These are phyloP conservation scores for Trichaptum fuscoviolaceum DNA, from an alignment of 768 basidiomycete genomes.

Conservation along the genomic window DNA sequence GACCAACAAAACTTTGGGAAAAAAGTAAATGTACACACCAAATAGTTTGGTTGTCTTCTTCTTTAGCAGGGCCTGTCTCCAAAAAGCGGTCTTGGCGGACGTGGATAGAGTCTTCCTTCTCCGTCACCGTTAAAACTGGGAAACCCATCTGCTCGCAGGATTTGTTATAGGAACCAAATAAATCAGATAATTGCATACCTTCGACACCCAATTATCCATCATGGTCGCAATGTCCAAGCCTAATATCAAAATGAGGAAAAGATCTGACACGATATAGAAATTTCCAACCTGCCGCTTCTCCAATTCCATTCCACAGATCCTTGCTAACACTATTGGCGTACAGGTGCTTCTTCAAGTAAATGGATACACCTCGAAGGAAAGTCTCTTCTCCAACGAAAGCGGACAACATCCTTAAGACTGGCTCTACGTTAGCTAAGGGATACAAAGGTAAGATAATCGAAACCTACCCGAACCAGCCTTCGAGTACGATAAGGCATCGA, in stretches of 20 bases:
- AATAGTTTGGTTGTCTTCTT: conserved; percentile 81
- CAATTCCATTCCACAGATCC: conserved; percentile 86
- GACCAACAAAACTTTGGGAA: not conserved
- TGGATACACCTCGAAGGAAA: conserved; percentile 84
- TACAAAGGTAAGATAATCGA: not conserved
- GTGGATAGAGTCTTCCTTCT: conserved; percentile 62
- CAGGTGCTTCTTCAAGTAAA: conserved; percentile 85
- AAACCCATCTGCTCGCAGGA: conserved; percentile 54
- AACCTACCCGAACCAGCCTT: conserved; percentile 70
- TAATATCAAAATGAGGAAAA: conserved; percentile 15
- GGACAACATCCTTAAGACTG: conserved; percentile 91
- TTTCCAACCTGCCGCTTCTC: conserved; percentile 53
- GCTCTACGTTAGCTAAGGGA: not conserved
- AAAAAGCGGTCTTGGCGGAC: conserved; percentile 92
- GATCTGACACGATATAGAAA: not conserved
- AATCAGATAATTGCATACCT: conserved; percentile 34
- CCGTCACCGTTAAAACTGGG: conserved; percentile 85
- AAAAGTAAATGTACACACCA: conserved; percentile 45
- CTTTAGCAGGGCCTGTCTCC: conserved; percentile 71
- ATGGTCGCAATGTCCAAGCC: conserved; percentile 67
- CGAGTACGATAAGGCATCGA: conserved; percentile 82
- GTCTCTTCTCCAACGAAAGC: conserved; percentile 83
- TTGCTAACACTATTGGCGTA: conserved; percentile 81
- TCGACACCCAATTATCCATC: conserved; percentile 90
- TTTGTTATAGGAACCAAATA: not conserved